phyloP scores from a whole-genome alignment of 2,329 filamentous ascomycete genomes.

The Neonectria neomacrospora region DNA sequence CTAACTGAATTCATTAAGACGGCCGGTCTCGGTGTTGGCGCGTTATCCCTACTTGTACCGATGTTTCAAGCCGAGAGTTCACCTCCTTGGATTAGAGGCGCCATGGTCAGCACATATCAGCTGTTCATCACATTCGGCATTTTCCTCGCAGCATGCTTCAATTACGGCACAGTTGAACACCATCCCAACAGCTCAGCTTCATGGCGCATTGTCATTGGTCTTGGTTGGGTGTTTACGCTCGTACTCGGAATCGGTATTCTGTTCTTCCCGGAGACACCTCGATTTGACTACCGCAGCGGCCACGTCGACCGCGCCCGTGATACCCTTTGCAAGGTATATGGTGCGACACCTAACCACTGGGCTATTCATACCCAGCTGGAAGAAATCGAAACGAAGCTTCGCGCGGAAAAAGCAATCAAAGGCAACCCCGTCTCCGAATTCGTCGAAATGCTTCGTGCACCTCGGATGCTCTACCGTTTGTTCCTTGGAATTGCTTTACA shows the following conservation, averaged over 20 bases:
- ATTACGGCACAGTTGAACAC: constrained; percentile 68
- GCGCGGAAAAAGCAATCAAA: constrained; percentile 57
- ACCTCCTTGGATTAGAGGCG: constrained; percentile 73
- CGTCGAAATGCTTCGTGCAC: constrained; percentile 71
- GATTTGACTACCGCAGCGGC: constrained; percentile 62
- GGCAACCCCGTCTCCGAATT: constrained; percentile 58
- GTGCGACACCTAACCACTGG: constrained; percentile 55
- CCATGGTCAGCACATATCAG: constrained; percentile 75
- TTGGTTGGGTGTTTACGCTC: constrained; percentile 63
- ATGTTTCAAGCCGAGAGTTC: constrained; percentile 80
- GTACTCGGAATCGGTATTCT: constrained; percentile 61
- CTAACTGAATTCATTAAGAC: constrained; percentile 47
- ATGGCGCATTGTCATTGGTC: constrained; percentile 70
- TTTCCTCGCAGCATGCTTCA: constrained; percentile 67
- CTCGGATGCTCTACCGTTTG: constrained; percentile 72
- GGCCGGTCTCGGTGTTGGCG: constrained; percentile 75
- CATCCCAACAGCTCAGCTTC: constrained; percentile 57
- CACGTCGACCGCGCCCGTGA: constrained; percentile 57
- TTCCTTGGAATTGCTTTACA: constrained; percentile 69
- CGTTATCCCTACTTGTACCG: constrained; percentile 71
- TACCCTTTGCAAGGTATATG: constrained; percentile 62
- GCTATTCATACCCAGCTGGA: constrained; percentile 60
- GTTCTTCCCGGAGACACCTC: constrained; percentile 63
- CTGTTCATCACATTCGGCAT: constrained; percentile 79
- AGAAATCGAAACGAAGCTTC: constrained; percentile 65